Percentiles rank a stretch among this genome's conserved stretches.
phyloP scores from a whole-genome alignment of 345 rosid genomes.

The Anacardium occidentale region DNA sequence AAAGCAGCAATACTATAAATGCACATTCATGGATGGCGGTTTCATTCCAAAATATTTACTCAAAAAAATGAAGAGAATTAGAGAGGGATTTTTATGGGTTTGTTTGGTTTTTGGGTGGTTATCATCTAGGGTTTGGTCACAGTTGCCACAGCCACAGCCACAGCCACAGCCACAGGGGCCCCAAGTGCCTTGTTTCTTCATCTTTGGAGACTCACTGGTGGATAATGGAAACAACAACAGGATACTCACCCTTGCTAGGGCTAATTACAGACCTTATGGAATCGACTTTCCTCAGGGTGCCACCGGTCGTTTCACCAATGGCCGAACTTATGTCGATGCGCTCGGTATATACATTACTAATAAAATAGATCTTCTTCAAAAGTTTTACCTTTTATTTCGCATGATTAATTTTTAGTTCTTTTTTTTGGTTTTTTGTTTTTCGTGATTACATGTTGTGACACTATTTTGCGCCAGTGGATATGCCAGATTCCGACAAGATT shows the following conservation, averaged over 20 bases:
- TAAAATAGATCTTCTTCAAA: not conserved
- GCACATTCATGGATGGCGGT: not conserved
- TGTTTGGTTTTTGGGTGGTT: conserved; percentile 29
- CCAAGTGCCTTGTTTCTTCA: conserved; percentile 78
- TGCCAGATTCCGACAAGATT: too few relatives aligned
- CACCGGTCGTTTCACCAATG: conserved; percentile 82
- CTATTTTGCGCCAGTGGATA: too few relatives aligned
- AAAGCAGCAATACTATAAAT: conserved; percentile 14
- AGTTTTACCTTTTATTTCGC: too few relatives aligned
- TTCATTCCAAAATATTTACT: not conserved
- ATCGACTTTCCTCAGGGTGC: conserved; percentile 77
- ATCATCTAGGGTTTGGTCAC: conserved; percentile 23
- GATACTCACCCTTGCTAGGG: conserved; percentile 66
- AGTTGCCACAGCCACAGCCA: conserved; percentile 26
- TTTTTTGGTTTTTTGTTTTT: too few relatives aligned
- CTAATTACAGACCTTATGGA: conserved; percentile 87
- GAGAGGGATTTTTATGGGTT: conserved; percentile 16
- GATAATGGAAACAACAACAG: conserved; percentile 92
- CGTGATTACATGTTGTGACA: too few relatives aligned
- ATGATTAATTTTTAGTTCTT: too few relatives aligned
- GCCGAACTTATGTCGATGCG: conserved; percentile 79
- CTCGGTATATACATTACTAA: conserved; percentile 40
- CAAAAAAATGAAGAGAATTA: conserved; percentile 10
- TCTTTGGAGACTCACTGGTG: conserved; percentile 88
- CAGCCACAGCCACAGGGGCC: conserved; percentile 37